Conservation (phyloP, 2,329 filamentous ascomycete species). For the Penicillium frequentans region DNA sequence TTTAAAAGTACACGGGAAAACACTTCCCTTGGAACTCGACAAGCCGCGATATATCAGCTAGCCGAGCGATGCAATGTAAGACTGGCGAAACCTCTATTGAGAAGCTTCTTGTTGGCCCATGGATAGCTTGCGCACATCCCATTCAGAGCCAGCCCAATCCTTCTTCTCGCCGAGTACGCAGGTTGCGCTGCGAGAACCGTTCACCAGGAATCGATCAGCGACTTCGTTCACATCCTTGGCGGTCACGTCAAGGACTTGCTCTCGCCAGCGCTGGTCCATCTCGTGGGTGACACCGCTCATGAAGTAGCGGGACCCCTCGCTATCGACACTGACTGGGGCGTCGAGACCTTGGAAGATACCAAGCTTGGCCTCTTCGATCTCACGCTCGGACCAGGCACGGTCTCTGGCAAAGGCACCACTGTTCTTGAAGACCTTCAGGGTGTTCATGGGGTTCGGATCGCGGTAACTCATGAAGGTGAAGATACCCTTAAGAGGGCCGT, state of each 20-base stretch:
- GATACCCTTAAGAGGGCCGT: slow-evolving; percentile 73
- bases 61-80: slow-evolving; percentile 22
- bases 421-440: slow-evolving; percentile 77
- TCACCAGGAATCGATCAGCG: slow-evolving; percentile 78
- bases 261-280: slow-evolving; percentile 82
- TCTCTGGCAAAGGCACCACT: slow-evolving; percentile 82
- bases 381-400: slow-evolving; percentile 75
- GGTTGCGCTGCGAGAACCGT: slow-evolving; percentile 61
- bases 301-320: slow-evolving; percentile 85
- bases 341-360: slow-evolving; percentile 91
- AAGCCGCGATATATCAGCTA: slow-evolving; percentile 13
- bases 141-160: slow-evolving; percentile 69
- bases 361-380: slow-evolving; percentile 94
- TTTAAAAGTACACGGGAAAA: slow-evolving; percentile 19
- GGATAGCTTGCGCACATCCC: slow-evolving; percentile 74
- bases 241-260: slow-evolving; percentile 82
- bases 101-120: slow-evolving; percentile 43
- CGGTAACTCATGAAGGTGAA: slow-evolving; percentile 98
- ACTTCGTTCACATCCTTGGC: slow-evolving; percentile 76
- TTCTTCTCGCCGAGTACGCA: slow-evolving; percentile 81
- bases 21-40: not conserved
- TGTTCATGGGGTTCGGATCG: slow-evolving; percentile 91
- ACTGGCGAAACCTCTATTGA: not conserved
- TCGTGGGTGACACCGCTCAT: slow-evolving; percentile 80
- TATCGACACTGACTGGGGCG: slow-evolving; percentile 80